These are phyloP conservation scores for Ascochyta clinopodiicola DNA, from an alignment of 2,329 filamentous ascomycete species.

Conservation along the genomic window DNA sequence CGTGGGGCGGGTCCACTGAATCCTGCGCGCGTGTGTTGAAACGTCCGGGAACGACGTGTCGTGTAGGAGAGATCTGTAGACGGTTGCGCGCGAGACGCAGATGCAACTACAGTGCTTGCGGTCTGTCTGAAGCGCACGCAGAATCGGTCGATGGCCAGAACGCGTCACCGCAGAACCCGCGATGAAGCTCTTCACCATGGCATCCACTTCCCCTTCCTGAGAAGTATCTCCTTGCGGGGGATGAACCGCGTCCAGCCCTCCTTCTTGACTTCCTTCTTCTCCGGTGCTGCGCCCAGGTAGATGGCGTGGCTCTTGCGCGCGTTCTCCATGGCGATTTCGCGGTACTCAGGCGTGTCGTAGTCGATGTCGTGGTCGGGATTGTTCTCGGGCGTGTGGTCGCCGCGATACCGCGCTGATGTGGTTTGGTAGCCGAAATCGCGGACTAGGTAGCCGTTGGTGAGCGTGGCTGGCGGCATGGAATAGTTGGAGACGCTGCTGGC, in stretches of 20 bases:
- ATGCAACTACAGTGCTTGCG: neutral
- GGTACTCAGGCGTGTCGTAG: slow-evolving; percentile 28
- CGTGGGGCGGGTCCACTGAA: slow-evolving; percentile 4
- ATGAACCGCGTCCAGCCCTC: slow-evolving; percentile 30
- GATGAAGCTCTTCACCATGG: slow-evolving; percentile 3
- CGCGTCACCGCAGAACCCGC: neutral
- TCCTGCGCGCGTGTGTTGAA: slow-evolving; percentile 4
- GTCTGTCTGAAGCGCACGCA: neutral
- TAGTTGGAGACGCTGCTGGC: slow-evolving; percentile 13
- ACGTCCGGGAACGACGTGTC: neutral
- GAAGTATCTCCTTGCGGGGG: slow-evolving; percentile 16
- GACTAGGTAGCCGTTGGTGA: slow-evolving; percentile 18
- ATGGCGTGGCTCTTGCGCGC: slow-evolving; percentile 33
- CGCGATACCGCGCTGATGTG: slow-evolving; percentile 31
- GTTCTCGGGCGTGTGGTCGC: slow-evolving; percentile 36
- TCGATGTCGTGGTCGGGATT: slow-evolving; percentile 36
- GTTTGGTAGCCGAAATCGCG: slow-evolving; percentile 34
- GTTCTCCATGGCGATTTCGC: slow-evolving; percentile 31
- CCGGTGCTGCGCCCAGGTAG: slow-evolving; percentile 25
- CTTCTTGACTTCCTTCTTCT: slow-evolving; percentile 25
- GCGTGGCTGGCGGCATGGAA: slow-evolving; percentile 11
- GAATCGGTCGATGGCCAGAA: neutral
- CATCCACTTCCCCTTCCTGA: slow-evolving; percentile 17
- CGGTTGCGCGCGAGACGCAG: neutral
- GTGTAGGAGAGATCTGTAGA: neutral